Base-by-base conservation (phyloP, 306 rosid genomes). In the Hippophae gyantsensis region DNA sequence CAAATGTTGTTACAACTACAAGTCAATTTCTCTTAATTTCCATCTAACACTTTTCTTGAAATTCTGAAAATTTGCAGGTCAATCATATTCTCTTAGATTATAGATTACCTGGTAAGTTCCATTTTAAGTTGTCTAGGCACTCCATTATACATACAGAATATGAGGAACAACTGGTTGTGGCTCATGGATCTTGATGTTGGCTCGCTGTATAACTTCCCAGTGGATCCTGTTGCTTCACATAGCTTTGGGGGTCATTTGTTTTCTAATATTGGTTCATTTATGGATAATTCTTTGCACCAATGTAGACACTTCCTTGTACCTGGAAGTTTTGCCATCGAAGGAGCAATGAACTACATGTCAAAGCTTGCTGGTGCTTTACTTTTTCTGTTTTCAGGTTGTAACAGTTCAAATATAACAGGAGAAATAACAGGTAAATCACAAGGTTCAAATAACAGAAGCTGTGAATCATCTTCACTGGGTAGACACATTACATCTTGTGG, bases 91-190 rank as follows among this genome's bases (percentile, higher is more conserved):
- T 26, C 40, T 18, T 50, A 45, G 76, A 40, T 51, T 18, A 18
- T 18, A 18, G 23, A 18, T 18, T 18, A 18, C 23, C 23, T 18
- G 23, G 23, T 48, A 48, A 51, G 52, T 63, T 66, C 53, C 45
- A 38, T 32, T 47, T 60, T 7, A 57, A 51, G 52, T 51, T 52
- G 18, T 25, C 50, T 48, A 38, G 41, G 42, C 67, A 38, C 25
- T 52, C 48, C 11, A 58, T 48, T 57, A 59, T 54, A 61, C 32
- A 42, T 56, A 25, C 25, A 56, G 65, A 67, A 57, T 18, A 83
- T 88, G 99, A 70, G 66, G 68, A 80, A 77, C 69, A 70, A 82
- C 75, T 79, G 94, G 90, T 71, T 84, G 13, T 74, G 81, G 48
- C 65, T 80, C 59, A 65, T 77, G 69, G 88, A 84, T 82, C 82